These are phyloP conservation scores for Artemisia argyi DNA, from an alignment of 129 eudicot species.

Conservation along the genomic window DNA sequence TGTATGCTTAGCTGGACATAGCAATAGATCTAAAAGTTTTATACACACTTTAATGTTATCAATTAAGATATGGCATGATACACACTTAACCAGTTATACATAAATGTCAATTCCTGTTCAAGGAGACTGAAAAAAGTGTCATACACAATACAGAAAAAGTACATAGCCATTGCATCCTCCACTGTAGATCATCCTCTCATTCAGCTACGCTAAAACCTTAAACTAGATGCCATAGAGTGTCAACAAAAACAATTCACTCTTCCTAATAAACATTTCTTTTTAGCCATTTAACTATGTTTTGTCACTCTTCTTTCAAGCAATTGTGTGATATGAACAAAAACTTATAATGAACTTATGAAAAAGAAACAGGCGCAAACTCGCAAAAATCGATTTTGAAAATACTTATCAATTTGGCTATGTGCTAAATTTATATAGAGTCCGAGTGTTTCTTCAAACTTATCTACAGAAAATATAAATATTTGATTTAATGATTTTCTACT, in stretches of 20 bases:
- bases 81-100: background rate
- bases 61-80: background rate
- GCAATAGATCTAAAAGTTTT: background rate
- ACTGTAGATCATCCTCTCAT: conserved; percentile 1
- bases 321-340: too few relatives aligned
- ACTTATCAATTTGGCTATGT: background rate
- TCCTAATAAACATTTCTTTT: background rate
- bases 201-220: conserved; percentile 22
- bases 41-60: background rate
- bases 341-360: background rate
- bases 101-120: background rate
- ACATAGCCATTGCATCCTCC: background rate
- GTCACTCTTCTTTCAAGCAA: background rate
- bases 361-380: background rate
- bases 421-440: background rate
- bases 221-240: conserved; percentile 9
- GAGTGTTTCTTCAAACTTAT: too few relatives aligned
- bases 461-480: too few relatives aligned
- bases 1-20: background rate
- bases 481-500: too few relatives aligned
- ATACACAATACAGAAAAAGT: background rate
- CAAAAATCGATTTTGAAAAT: background rate
- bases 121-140: conserved; percentile 13
- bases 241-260: conserved; percentile 12
- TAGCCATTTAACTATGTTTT: conserved; percentile 11